Evolutionary conservation across 169 alveolate species (phyloP).

Genomic region (Plasmodium ovale): DNA sequence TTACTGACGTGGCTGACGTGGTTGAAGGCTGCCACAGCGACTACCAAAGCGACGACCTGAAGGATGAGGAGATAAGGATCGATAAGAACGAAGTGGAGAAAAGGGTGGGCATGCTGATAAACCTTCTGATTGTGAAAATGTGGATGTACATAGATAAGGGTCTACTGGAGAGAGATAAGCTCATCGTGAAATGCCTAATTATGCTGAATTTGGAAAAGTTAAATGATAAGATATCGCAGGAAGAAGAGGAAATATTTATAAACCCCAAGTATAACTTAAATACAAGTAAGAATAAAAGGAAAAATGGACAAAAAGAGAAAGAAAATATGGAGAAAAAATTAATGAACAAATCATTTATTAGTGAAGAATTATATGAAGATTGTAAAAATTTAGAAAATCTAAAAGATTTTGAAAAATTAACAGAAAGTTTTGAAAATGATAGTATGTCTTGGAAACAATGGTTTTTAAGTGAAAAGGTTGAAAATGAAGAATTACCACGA

Average conservation of each 20-base stretch:
- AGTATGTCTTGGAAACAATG: constrained; percentile 89
- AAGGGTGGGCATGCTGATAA: constrained; percentile 91
- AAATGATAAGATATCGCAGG: constrained; percentile 72
- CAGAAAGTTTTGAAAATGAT: constrained; percentile 69
- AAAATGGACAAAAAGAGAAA: constrained; percentile 23
- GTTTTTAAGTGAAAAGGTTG: constrained; percentile 97
- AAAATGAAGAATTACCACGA: constrained; percentile 95
- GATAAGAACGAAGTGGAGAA: constrained; percentile 82
- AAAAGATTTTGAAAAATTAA: constrained; percentile 59
- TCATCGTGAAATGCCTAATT: constrained; percentile 94
- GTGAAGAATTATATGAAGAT: constrained; percentile 66
- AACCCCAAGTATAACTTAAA: constrained; percentile 83
- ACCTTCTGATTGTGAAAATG: constrained; percentile 91
- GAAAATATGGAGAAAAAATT: constrained; percentile 79
- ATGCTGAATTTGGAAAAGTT: constrained; percentile 91
- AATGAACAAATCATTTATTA: constrained; percentile 78
- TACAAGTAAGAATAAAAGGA: background rate
- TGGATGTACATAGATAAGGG: constrained; percentile 94
- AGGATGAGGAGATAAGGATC: constrained; percentile 86
- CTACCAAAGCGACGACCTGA: constrained; percentile 75
- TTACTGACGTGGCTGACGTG: no score
- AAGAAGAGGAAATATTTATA: constrained; percentile 72
- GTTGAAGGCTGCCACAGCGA: constrained; percentile 76
- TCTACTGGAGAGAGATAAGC: constrained; percentile 94
- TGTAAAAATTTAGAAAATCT: constrained; percentile 66